phyloP scores from a whole-genome alignment of 2,329 filamentous ascomycete genomes.

The Colletotrichum abscissum region DNA sequence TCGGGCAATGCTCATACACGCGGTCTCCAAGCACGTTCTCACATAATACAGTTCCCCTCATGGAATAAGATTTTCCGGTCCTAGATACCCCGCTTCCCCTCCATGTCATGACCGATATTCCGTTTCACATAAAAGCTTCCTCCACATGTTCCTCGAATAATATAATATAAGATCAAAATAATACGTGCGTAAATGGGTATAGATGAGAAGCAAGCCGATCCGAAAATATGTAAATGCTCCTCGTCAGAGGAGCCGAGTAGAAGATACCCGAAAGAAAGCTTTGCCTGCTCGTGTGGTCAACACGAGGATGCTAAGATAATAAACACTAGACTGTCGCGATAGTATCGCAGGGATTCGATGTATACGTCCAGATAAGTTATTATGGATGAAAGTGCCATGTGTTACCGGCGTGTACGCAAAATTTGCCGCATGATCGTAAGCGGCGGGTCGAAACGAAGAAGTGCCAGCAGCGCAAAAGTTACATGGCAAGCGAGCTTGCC shows the following conservation, averaged over 20 bases:
- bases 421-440: constrained; percentile 29
- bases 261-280: constrained; percentile 27
- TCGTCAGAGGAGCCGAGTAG: constrained; percentile 8
- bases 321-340: constrained; percentile 35
- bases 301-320: constrained; percentile 33
- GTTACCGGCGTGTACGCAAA: constrained; percentile 28
- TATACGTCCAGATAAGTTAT: constrained; percentile 22
- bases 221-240: constrained; percentile 26
- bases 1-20: background rate
- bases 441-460: constrained; percentile 31
- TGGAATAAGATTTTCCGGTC: constrained; percentile 28
- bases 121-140: constrained; percentile 20
- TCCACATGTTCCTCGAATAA: constrained; percentile 21
- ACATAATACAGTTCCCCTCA: background rate
- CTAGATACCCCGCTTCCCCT: constrained; percentile 3
- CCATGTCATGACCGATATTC: constrained; percentile 32
- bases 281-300: constrained; percentile 17
- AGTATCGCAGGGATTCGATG: constrained; percentile 8
- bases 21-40: constrained; percentile 7
- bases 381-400: constrained; percentile 25
- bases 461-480: constrained; percentile 29
- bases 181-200: constrained; percentile 38
- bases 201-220: constrained; percentile 34
- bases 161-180: constrained; percentile 30
- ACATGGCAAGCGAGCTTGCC: constrained; percentile 27